These are phyloP conservation scores for Coccomyxa sp. DNA, from an alignment of 139 green algal genomes.

Conservation along the genomic window DNA sequence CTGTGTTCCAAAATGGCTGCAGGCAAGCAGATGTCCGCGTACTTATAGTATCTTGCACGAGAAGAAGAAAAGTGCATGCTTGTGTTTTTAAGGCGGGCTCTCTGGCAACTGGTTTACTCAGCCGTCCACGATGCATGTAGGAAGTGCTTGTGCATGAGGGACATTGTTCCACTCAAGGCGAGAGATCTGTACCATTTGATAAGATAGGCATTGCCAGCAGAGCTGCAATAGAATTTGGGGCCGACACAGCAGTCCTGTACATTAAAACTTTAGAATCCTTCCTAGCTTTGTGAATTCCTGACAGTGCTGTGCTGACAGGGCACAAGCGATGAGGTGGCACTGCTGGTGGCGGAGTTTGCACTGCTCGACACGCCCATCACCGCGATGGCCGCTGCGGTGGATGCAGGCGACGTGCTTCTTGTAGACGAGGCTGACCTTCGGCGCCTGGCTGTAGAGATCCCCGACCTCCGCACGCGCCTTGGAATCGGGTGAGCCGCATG, in stretches of 20 bases:
- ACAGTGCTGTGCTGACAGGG: constrained; percentile 3
- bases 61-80: neutral
- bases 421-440: constrained; percentile 72
- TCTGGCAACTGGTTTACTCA: too few relatives aligned
- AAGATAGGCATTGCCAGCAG: too few relatives aligned
- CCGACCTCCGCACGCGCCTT: constrained; percentile 77
- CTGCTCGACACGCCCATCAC: constrained; percentile 75
- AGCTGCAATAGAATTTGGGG: too few relatives aligned
- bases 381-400: constrained; percentile 46
- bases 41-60: neutral
- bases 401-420: constrained; percentile 28
- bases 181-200: too few relatives aligned
- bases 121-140: too few relatives aligned
- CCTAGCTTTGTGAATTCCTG: too few relatives aligned
- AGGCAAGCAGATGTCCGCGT: neutral
- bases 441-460: constrained; percentile 78
- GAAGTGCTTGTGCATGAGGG: too few relatives aligned
- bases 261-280: too few relatives aligned
- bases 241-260: too few relatives aligned
- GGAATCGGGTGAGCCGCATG: constrained; percentile 54
- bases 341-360: constrained; percentile 86
- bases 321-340: constrained; percentile 33
- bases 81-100: too few relatives aligned
- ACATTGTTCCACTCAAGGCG: too few relatives aligned
- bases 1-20: neutral